phyloP scores from a whole-genome alignment of 768 basidiomycete species.

The Coprinopsis cinerea region DNA sequence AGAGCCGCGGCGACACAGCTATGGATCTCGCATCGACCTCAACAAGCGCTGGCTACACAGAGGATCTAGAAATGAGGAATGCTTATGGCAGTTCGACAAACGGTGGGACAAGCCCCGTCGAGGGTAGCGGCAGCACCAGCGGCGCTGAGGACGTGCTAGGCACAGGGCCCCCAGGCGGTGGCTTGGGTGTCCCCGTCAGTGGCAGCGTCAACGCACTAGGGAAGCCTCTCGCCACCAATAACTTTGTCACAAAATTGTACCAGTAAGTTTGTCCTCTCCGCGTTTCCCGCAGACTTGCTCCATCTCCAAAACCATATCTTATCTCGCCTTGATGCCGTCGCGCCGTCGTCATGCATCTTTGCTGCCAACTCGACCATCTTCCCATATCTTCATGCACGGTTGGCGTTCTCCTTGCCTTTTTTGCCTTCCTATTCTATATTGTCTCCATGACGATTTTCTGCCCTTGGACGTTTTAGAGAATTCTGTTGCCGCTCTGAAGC shows the following conservation, averaged over 20 bases:
- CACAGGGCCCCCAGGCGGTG: constrained; percentile 10
- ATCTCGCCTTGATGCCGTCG: background rate
- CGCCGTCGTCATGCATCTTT: no score
- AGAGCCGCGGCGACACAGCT: constrained; percentile 28
- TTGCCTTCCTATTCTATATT: constrained; percentile 7
- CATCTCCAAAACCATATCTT: background rate
- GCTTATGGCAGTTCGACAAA: constrained; percentile 20
- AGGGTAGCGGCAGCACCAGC: constrained; percentile 44
- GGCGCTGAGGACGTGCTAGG: constrained; percentile 34
- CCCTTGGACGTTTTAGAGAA: no score
- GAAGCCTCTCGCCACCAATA: constrained; percentile 68
- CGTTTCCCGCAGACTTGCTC: background rate
- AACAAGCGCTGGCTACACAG: no score
- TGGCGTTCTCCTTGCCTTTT: constrained; percentile 9
- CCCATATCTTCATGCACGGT: no score
- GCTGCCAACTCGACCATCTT: background rate
- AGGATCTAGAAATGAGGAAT: no score
- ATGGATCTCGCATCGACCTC: constrained; percentile 39
- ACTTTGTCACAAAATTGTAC: constrained; percentile 86
- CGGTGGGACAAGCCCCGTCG: constrained; percentile 34
- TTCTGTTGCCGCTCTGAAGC: no score
- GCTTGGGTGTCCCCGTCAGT: constrained; percentile 20
- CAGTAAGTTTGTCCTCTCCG: constrained; percentile 46
- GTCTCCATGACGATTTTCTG: constrained; percentile 4
- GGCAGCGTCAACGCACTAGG: constrained; percentile 52